phyloP scores from a whole-genome alignment of 192 early-diverging fungal genomes.

The Linnemannia schmuckeri region DNA sequence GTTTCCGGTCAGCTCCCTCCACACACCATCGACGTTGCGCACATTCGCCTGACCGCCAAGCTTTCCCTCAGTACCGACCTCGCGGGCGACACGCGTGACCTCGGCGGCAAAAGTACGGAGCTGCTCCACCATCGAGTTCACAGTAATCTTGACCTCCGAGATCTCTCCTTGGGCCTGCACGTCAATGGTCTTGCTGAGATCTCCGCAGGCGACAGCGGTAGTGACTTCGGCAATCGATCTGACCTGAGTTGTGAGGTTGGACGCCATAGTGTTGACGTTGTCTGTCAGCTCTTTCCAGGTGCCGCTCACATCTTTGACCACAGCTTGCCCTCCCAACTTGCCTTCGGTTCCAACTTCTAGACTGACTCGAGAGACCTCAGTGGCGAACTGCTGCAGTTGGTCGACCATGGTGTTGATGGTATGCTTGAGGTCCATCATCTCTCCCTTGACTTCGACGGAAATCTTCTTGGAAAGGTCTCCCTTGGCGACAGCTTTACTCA shows the following conservation, averaged over 20 bases:
- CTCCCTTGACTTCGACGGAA: slow-evolving; percentile 62
- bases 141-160: slow-evolving; percentile 72
- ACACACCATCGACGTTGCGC: slow-evolving; percentile 43
- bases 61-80: slow-evolving; percentile 67
- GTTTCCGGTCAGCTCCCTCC: slow-evolving; percentile 62
- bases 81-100: slow-evolving; percentile 64
- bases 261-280: slow-evolving; percentile 79
- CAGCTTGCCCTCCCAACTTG: slow-evolving; percentile 67
- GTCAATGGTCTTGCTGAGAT: slow-evolving; percentile 73
- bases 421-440: slow-evolving; percentile 61
- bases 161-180: slow-evolving; percentile 77
- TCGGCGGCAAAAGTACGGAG: slow-evolving; percentile 66
- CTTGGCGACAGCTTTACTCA: slow-evolving; percentile 65
- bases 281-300: slow-evolving; percentile 78
- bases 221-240: slow-evolving; percentile 77
- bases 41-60: slow-evolving; percentile 64
- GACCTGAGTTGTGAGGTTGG: slow-evolving; percentile 76
- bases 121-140: slow-evolving; percentile 82
- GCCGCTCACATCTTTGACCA: slow-evolving; percentile 63
- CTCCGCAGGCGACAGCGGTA: slow-evolving; percentile 74
- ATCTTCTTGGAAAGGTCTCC: slow-evolving; percentile 66
- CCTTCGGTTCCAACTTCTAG: slow-evolving; percentile 74
- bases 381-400: slow-evolving; percentile 63
- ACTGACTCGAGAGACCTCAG: slow-evolving; percentile 74
- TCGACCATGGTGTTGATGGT: slow-evolving; percentile 69